Percentiles rank a stretch among this genome's conserved stretches.
Evolutionary conservation across 2,329 filamentous ascomycete species (phyloP).

Genomic region (Trichophaea hybrida): DNA sequence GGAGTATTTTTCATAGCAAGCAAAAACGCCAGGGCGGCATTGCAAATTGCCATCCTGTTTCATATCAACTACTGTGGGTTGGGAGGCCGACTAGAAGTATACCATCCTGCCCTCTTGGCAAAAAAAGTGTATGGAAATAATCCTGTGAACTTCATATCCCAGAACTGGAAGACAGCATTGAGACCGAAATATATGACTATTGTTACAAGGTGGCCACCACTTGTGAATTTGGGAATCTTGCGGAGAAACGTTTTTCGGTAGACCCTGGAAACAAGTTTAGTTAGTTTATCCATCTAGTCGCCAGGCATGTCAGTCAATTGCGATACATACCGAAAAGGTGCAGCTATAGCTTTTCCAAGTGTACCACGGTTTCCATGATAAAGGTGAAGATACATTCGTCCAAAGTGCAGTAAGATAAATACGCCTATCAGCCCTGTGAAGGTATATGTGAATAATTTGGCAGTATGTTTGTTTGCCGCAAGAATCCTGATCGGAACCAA

Average conservation of each 20-base stretch:
- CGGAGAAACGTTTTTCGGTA: slow-evolving; percentile 27
- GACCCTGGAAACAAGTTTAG: slow-evolving; percentile 9
- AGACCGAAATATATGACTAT: slow-evolving; percentile 30
- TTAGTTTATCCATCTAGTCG: neutral
- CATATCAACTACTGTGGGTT: neutral
- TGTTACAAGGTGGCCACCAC: slow-evolving; percentile 32
- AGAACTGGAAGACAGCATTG: slow-evolving; percentile 31
- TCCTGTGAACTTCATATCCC: slow-evolving; percentile 26
- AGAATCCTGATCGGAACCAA: too few relatives aligned
- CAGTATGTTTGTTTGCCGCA: neutral
- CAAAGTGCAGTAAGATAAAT: slow-evolving; percentile 23
- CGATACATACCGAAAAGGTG: slow-evolving; percentile 19
- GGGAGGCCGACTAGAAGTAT: slow-evolving; percentile 14
- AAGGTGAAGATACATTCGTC: slow-evolving; percentile 22
- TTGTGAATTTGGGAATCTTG: slow-evolving; percentile 32
- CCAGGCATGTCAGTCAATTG: neutral
- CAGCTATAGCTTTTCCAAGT: slow-evolving; percentile 18
- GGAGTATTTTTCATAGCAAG: slow-evolving; percentile 46
- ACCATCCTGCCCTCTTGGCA: slow-evolving; percentile 29
- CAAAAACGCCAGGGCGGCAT: slow-evolving; percentile 41
- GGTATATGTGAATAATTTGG: slow-evolving; percentile 12
- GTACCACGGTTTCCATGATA: slow-evolving; percentile 16
- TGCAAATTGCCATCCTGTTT: slow-evolving; percentile 36
- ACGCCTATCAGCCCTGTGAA: slow-evolving; percentile 19
- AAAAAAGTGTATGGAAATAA: slow-evolving; percentile 19